Conservation (phyloP, 352 stramenopile species). For the Pilasporangium apinafurcum region DNA sequence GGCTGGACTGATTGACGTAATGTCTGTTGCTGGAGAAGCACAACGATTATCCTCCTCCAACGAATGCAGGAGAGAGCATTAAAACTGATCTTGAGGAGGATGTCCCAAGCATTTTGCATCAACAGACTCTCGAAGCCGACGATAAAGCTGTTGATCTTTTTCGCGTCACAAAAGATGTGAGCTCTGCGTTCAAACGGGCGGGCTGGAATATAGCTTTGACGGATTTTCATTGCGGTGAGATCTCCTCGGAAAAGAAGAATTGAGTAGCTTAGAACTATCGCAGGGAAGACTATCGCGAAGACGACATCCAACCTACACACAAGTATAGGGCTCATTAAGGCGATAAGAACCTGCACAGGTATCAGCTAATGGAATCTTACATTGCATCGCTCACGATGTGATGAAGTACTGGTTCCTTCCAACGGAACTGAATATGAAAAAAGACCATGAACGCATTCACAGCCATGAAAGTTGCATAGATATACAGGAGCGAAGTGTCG, state of each 20-base stretch:
- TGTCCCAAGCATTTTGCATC: constrained; percentile 5
- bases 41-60: constrained; percentile 14
- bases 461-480: constrained; percentile 27
- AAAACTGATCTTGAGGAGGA: constrained; percentile 24
- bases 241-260: constrained; percentile 23
- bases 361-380: constrained; percentile 14
- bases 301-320: constrained; percentile 18
- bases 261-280: constrained; percentile 16
- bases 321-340: background rate
- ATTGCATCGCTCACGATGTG: constrained; percentile 31
- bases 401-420: constrained; percentile 17
- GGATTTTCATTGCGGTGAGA: constrained; percentile 21
- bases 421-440: constrained; percentile 24
- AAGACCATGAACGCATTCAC: constrained; percentile 27
- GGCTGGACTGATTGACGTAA: too few relatives aligned
- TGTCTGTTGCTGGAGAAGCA: constrained; percentile 5
- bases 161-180: constrained; percentile 18
- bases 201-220: constrained; percentile 27
- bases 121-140: constrained; percentile 19
- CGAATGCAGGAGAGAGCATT: constrained; percentile 23
- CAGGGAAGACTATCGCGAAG: constrained; percentile 33
- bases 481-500: constrained; percentile 11
- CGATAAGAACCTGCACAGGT: background rate
- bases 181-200: constrained; percentile 22
- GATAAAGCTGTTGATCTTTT: constrained; percentile 29